Evolutionary conservation across 2,329 filamentous ascomycete genomes (phyloP).

Genomic region (Colletotrichum lupini): DNA sequence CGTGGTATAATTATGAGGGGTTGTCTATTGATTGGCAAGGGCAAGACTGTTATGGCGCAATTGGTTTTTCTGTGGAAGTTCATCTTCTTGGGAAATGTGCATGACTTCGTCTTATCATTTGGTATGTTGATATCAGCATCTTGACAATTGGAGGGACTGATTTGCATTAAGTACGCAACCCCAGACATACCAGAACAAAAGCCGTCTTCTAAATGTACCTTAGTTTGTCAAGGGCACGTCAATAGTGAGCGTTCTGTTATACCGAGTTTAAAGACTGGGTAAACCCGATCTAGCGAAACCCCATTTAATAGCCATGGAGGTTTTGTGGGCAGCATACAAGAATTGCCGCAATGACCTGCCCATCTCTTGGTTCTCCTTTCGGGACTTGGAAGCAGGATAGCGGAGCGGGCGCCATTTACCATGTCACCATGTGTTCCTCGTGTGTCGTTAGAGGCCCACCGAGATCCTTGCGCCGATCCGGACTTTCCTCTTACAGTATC

Average conservation of each 20-base stretch:
- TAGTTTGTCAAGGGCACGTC: too few species aligned
- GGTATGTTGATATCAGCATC: too few species aligned
- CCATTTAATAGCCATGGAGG: background rate
- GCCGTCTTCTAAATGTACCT: too few species aligned
- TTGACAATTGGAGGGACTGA: too few species aligned
- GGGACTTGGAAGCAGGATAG: background rate
- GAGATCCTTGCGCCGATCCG: background rate
- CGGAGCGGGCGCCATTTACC: background rate
- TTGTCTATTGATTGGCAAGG: background rate
- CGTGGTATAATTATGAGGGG: background rate
- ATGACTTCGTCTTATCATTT: too few species aligned
- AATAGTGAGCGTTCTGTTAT: too few species aligned
- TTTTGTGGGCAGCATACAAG: conserved; percentile 31
- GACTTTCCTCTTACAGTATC: background rate
- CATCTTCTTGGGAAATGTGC: too few species aligned
- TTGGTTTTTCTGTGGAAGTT: background rate
- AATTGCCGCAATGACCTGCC: conserved; percentile 20
- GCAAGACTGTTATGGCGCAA: background rate
- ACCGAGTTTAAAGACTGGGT: too few species aligned
- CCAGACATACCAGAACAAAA: background rate
- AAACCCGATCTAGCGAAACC: too few species aligned
- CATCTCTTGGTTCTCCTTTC: background rate
- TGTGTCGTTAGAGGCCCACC: background rate
- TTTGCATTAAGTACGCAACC: too few species aligned
- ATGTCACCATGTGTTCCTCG: too few species aligned